These are phyloP conservation scores for Jatropha podagrica DNA, from an alignment of 441 rosid species.

Conservation along the genomic window DNA sequence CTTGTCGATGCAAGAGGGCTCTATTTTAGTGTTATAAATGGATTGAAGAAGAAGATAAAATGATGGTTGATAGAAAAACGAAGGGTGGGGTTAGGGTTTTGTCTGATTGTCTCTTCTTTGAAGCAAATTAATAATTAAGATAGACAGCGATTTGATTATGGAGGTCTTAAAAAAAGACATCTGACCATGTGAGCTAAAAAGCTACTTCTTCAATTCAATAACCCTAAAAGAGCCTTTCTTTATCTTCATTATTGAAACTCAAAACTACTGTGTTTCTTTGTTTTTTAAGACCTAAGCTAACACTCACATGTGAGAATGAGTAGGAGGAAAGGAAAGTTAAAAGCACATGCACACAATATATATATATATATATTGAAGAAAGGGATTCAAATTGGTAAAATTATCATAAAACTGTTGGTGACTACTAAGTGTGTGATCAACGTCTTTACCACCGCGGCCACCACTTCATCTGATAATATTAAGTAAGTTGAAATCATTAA, in stretches of 20 bases:
- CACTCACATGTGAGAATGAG: not conserved
- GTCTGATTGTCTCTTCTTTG: constrained; percentile 6
- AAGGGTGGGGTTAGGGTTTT: constrained; percentile 7
- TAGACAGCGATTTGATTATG: constrained; percentile 13
- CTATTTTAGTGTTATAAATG: not conserved
- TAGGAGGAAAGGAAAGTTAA: constrained; percentile 5
- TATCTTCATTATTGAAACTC: not conserved
- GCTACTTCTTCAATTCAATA: not conserved
- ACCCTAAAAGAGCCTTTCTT: not conserved
- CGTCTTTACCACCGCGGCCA: too few relatives aligned
- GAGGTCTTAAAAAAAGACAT: constrained; percentile 10
- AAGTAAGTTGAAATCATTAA: too few relatives aligned
- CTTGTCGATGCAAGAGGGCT: constrained; percentile 20
- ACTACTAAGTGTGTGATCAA: too few relatives aligned
- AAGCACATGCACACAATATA: not conserved
- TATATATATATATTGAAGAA: too few relatives aligned
- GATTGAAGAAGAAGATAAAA: constrained; percentile 34
- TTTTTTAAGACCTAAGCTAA: constrained; percentile 6
- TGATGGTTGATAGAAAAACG: constrained; percentile 4
- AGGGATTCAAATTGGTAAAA: too few relatives aligned
- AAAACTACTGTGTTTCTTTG: not conserved
- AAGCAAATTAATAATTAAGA: constrained; percentile 27
- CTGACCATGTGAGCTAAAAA: constrained; percentile 14
- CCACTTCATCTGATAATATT: too few relatives aligned
- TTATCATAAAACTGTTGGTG: too few relatives aligned